Base-by-base conservation (phyloP, 306 rosid genomes). In the Glycine latifolia region DNA sequence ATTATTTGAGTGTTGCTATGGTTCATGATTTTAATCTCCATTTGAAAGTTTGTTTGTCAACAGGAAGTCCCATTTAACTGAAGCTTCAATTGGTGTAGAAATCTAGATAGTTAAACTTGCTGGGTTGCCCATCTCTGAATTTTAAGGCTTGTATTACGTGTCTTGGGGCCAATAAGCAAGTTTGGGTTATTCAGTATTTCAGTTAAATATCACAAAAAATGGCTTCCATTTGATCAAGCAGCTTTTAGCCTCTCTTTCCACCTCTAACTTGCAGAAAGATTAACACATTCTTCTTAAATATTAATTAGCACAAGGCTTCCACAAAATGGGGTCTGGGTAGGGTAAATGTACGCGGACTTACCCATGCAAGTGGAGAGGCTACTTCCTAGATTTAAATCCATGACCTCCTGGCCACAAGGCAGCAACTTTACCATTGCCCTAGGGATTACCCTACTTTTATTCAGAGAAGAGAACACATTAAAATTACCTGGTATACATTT, bases 1-100 rank as follows among this genome's bases (percentile, higher is more conserved):
- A 53, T 49, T 83, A 14, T 80, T 13, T 65, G 80, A 76, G 71
- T 52, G 80, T 50, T 82, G 55, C 76, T 50, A 69, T 76, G 59
- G 46, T 71, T 74, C 15, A 6, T 81, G 50, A 55, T 62, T 58
- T 49, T 79, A 73, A 54, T 79, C 63, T 69, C 52, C 26, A 4
- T 48, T 52, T 52, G 58, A 39, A 37, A 62, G 35, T 66, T 75
- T 31, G 60, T 52, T 71, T 58, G 80, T 55, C 73, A 53, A 46
- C 31, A 8, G 14, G 13, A 62, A 60, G 12, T 10, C 43, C 48
- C 65, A 41, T 39, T 49, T 66, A 70, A 55, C 26, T 43, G 55
- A 76, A 48, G 60, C 63, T 16, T 67, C 33, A 67, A 26, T 67
- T 53, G 15, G 48, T 74, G n/a, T 81, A 44, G 56, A 79, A 77